Evolutionary conservation across 2,329 filamentous ascomycete species (phyloP).

Genomic region (Monilinia polystroma): DNA sequence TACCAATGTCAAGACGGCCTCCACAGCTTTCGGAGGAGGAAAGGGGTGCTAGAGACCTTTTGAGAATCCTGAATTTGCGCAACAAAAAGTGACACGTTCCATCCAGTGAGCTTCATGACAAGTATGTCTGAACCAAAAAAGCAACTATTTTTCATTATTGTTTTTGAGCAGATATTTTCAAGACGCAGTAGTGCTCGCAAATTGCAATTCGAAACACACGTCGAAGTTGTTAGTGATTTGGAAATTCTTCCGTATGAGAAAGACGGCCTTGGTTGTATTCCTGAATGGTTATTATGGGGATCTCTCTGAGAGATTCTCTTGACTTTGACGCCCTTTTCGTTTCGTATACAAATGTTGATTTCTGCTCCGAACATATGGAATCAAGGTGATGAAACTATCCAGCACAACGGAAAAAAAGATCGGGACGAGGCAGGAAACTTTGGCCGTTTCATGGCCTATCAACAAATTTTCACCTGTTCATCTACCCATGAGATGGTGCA

Average conservation of each 20-base stretch:
- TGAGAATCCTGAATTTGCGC: constrained; percentile 40
- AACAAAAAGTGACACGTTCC: constrained; percentile 31
- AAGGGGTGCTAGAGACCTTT: constrained; percentile 35
- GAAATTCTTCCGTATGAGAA: background rate
- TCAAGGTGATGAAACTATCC: background rate
- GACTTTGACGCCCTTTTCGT: background rate
- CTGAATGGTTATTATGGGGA: background rate
- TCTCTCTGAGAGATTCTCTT: background rate
- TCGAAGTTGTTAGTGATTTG: background rate
- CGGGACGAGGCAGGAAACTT: background rate
- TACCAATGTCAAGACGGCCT: background rate
- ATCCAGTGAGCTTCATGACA: background rate
- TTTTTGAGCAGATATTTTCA: background rate
- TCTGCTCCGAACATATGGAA: background rate
- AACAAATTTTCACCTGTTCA: background rate
- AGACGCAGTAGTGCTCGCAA: background rate
- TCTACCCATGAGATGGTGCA: background rate
- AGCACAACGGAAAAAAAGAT: background rate
- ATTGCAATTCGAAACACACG: background rate
- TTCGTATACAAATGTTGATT: background rate
- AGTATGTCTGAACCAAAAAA: background rate
- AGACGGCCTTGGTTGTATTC: background rate
- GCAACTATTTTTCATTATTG: background rate
- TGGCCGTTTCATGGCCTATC: background rate
- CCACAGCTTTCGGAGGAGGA: constrained; percentile 31